Evolutionary conservation across 306 rosid species (phyloP), one percentile per base, ranked within the genome.

Genomic region (Corylus avellana): DNA sequence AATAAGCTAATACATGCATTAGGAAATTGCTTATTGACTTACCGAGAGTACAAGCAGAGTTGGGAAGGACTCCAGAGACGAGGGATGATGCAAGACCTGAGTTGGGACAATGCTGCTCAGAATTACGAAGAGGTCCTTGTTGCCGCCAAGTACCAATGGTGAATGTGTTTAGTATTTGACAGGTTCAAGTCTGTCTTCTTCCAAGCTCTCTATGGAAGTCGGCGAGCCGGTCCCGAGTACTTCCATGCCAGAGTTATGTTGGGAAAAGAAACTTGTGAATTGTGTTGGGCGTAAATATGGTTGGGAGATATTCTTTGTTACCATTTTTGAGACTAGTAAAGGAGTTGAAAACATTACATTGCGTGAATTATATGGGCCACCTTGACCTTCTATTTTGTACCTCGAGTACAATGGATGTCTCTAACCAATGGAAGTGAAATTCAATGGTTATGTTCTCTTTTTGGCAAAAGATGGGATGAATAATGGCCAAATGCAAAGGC

Each of bases 41-140:
- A 77, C 78, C 70, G 90, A 37, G 85, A 95, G 75, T 95, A 80
- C 84, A 91, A 91, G 88, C 70, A 90, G 85, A 95, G 98, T 58
- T 95, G 99, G 99, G 92, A 91, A 88, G 99, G 99, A 79, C 85
- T 95, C 57, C 99, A 95, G 80, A 81, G 78, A 84, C 91, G 99
- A 72, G 99, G 99, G 47, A 95, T 95, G 99, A 68, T 12, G 44
- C 93, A 89, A 76, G 98, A 95, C 80, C 89, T 93, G 59, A 91
- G 99, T 58, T 95, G 99, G 99, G 99, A 95, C 84, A 57, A 81
- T 49, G 99, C 98, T 71, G 99, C 99, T 70, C 84, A 88, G 80
- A 90, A 82, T 32, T 95, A 95, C 57, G 99, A 95, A 81, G 99
- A 95, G 74, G 98, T 95, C 7, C 91, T 93, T 35, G 85, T 93